Percentiles rank a stretch among this genome's conserved stretches.
Conservation (phyloP, 2,329 filamentous ascomycete species). For the Fusarium palustre region DNA sequence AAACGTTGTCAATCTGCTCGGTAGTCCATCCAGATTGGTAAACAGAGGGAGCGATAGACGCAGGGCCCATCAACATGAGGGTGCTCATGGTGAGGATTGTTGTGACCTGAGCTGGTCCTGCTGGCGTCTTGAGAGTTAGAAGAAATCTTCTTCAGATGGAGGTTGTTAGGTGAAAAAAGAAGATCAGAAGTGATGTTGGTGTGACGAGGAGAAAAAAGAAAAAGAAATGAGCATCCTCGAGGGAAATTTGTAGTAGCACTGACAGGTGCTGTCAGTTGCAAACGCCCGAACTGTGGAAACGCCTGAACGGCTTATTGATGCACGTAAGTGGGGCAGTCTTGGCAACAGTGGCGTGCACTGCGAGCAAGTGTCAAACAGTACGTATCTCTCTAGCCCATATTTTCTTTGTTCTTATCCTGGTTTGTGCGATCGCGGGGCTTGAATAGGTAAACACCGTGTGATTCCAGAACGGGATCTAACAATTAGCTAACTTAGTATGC, state of each 20-base stretch:
- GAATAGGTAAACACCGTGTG: background rate
- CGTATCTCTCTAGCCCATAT: constrained; percentile 13
- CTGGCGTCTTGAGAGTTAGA: background rate
- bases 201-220: background rate
- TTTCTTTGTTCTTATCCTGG: constrained; percentile 14
- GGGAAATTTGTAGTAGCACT: constrained; percentile 21
- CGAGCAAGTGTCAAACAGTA: background rate
- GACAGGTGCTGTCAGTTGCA: background rate
- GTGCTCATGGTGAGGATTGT: constrained; percentile 9
- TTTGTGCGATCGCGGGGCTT: background rate
- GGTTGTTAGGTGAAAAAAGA: background rate
- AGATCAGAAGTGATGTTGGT: background rate
- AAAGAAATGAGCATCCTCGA: background rate
- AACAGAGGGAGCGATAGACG: background rate
- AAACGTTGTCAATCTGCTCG: constrained; percentile 31
- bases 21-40: constrained; percentile 5
- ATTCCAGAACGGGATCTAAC: background rate
- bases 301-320: constrained; percentile 15
- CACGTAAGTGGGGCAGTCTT: constrained; percentile 9
- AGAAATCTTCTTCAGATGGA: background rate
- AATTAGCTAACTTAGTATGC: background rate
- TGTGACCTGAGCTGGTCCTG: background rate
- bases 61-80: constrained; percentile 1
- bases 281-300: background rate
- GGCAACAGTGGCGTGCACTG: background rate